Conservation (phyloP, 345 rosid genomes). For the Rhodamnia argentea region DNA sequence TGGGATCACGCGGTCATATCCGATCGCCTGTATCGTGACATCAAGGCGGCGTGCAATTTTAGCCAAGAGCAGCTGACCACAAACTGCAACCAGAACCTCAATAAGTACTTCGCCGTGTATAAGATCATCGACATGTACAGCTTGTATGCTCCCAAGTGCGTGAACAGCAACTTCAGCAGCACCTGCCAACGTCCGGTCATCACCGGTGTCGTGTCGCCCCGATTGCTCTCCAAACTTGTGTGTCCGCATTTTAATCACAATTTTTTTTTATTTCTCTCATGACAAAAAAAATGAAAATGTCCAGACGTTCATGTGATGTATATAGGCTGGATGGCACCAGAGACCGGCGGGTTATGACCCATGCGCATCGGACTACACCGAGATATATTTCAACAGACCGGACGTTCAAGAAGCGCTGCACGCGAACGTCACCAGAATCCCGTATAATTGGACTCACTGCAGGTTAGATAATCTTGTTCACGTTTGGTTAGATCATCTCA, state of each 20-base stretch:
- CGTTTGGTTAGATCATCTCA: neutral
- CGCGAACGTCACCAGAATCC: slow-evolving; percentile 49
- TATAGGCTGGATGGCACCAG: slow-evolving; percentile 40
- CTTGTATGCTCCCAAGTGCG: slow-evolving; percentile 46
- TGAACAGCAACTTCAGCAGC: slow-evolving; percentile 3
- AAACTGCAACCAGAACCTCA: slow-evolving; percentile 23
- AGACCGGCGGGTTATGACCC: slow-evolving; percentile 73
- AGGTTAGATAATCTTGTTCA: slow-evolving; percentile 18
- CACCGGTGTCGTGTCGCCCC: slow-evolving; percentile 24
- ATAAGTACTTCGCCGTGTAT: slow-evolving; percentile 39
- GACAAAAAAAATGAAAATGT: neutral
- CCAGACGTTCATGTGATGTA: neutral
- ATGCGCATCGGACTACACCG: slow-evolving; percentile 39
- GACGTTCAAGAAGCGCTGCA: slow-evolving; percentile 77
- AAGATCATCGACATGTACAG: slow-evolving; percentile 67
- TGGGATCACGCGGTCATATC: slow-evolving; percentile 86
- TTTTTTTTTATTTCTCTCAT: neutral
- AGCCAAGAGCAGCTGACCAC: slow-evolving; percentile 5
- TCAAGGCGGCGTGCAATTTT: slow-evolving; percentile 48
- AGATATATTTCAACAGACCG: slow-evolving; percentile 47
- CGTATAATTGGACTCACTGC: slow-evolving; percentile 80
- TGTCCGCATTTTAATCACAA: neutral
- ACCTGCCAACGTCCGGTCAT: slow-evolving; percentile 18
- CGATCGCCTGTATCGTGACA: slow-evolving; percentile 31
- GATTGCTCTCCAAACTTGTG: slow-evolving; percentile 34